Conservation (phyloP, 192 early-diverging fungal species). For the Umbelopsis ramanniana region DNA sequence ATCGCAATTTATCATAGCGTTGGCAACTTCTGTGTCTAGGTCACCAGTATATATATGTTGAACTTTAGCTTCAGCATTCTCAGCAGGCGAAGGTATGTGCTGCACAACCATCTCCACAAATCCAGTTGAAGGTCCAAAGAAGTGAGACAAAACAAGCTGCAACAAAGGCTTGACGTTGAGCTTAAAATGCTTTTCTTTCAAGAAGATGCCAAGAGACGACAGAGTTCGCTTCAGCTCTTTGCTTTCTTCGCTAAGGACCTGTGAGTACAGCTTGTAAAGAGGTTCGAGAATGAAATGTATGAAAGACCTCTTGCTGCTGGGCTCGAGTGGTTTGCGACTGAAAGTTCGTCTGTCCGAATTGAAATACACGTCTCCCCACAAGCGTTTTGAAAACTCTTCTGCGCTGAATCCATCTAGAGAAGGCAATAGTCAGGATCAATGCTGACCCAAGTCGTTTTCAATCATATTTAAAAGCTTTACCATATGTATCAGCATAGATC, state of each 20-base stretch:
- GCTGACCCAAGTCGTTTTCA: background rate
- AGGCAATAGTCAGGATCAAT: background rate
- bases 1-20: conserved; percentile 79
- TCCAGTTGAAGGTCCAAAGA: conserved; percentile 88
- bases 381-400: conserved; percentile 83
- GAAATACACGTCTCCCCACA: conserved; percentile 98
- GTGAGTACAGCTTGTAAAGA: conserved; percentile 91
- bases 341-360: conserved; percentile 82
- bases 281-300: conserved; percentile 97
- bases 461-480: conserved; percentile 36
- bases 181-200: conserved; percentile 76
- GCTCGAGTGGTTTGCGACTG: conserved; percentile 66
- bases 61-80: conserved; percentile 68
- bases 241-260: conserved; percentile 81
- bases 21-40: conserved; percentile 59
- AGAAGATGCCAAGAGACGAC: conserved; percentile 76
- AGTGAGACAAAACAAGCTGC: conserved; percentile 78
- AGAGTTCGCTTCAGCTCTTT: conserved; percentile 73
- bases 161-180: conserved; percentile 89
- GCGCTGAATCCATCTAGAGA: conserved; percentile 63
- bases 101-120: conserved; percentile 90
- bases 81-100: conserved; percentile 81
- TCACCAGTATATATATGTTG: conserved; percentile 67
- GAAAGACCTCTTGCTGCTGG: conserved; percentile 78
- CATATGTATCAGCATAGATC: conserved; percentile 84